A percentile compares a stretch with the other conserved stretches of the same genome.
Evolutionary conservation across 306 rosid species (phyloP).

Genomic region (Trifolium pratense): DNA sequence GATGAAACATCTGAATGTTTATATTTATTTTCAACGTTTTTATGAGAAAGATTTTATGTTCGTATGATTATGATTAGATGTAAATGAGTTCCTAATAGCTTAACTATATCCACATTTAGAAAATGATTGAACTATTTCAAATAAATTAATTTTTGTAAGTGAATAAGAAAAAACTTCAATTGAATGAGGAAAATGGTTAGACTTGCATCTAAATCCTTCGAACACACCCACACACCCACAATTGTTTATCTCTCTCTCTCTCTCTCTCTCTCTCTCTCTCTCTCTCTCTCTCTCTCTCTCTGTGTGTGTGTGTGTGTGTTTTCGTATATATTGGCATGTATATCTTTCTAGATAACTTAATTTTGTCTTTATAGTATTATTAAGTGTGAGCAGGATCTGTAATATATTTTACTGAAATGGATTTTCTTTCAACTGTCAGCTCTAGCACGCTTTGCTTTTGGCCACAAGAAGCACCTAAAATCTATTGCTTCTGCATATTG

Average conservation of each 20-base stretch:
- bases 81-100: not conserved
- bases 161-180: constrained; percentile 2
- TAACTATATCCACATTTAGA: no score
- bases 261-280: no score
- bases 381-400: not conserved
- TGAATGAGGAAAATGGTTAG: not conserved
- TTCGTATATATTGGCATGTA: no score
- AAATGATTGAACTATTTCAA: no score
- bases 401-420: constrained; percentile 21
- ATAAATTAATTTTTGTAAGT: no score
- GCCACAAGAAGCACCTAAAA: constrained; percentile 92
- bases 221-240: no score
- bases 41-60: constrained; percentile 15
- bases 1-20: constrained; percentile 38
- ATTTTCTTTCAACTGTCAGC: constrained; percentile 55
- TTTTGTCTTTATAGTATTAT: constrained; percentile 26
- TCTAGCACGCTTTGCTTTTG: constrained; percentile 92
- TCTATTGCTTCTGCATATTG: constrained; percentile 89
- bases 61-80: constrained; percentile 20
- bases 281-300: no score
- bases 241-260: no score
- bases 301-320: no score
- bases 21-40: constrained; percentile 18
- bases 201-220: constrained; percentile 24
- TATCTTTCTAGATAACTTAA: not conserved